Evolutionary conservation across 768 basidiomycete species (phyloP).

Genomic region (Termitomyces sp.): DNA sequence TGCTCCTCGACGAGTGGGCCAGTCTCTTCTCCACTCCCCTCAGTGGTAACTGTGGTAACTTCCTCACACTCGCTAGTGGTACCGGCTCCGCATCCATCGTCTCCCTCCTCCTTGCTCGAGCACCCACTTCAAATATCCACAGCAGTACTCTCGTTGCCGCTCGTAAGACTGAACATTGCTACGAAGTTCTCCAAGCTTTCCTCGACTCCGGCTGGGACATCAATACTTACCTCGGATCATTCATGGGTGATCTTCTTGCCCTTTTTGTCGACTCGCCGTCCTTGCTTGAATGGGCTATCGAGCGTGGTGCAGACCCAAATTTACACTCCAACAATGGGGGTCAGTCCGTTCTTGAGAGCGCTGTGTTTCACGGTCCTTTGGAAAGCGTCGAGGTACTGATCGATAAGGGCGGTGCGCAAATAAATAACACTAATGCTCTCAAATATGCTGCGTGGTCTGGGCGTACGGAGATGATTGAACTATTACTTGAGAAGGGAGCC

Average conservation of each 20-base stretch:
- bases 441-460: slow-evolving; percentile 9
- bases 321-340: background rate
- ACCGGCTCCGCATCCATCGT: slow-evolving; percentile 1
- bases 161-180: background rate
- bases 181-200: slow-evolving; percentile 6
- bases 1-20: background rate
- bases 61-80: background rate
- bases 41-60: background rate
- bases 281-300: slow-evolving; percentile 3
- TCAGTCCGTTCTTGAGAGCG: slow-evolving; percentile 3
- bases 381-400: background rate
- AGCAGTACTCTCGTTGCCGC: slow-evolving; percentile 1
- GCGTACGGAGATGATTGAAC: slow-evolving; percentile 4
- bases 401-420: background rate
- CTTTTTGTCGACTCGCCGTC: background rate
- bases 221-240: slow-evolving; percentile 1
- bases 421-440: slow-evolving; percentile 9
- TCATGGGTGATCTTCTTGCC: slow-evolving; percentile 1
- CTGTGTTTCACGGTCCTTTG: too few relatives aligned
- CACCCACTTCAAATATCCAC: background rate
- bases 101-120: slow-evolving; percentile 2
- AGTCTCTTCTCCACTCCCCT: background rate
- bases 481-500: background rate
- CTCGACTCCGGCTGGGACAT: slow-evolving; percentile 8
- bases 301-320: slow-evolving; percentile 6